Base-by-base conservation (phyloP, 2,329 filamentous ascomycete genomes). In the Dothideomycetes sp. region DNA sequence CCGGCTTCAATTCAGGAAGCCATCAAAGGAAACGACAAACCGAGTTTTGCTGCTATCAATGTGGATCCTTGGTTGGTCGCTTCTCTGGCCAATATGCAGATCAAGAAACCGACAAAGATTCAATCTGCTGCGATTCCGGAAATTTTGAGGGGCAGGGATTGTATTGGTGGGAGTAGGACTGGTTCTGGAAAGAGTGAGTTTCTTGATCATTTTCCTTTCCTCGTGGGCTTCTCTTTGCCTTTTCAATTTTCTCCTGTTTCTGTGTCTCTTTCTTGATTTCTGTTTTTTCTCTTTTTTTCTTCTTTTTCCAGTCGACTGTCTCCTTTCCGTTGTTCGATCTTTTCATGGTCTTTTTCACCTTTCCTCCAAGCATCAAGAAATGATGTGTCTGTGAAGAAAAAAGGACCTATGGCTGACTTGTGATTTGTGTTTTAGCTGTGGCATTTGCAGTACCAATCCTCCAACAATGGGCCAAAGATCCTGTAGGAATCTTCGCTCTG, bases 121-220 rank as follows among this genome's bases (percentile, higher is more conserved):
- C 91, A 98, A 54, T 85, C 83, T 54, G 81, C 79, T 38, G 94
- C 85, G 58, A 96, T 98, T 54, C 88, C 89, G 1, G 83, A 91
- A 58, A 95, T 96, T 45, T 62, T 98, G 23, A 81, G 85, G 52
- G 91, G 91, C 5, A 75, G 84, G 52, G 88, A 98, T 64, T 95
- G 87, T 58, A 95, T 98, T 52, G 91, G 91, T 56, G 88, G 88
- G 25, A 94, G 85, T 56, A 75, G 87, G 47, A 98, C 91, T 0
- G 91, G 91, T 69, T 95, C 89, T 10, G 91, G 91, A 64, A 98
- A 98, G 68, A 98, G n/a, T n/a, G n/a, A n/a, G n/a, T n/a, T n/a
- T n/a, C n/a, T n/a, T n/a, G n/a, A n/a, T n/a, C n/a, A n/a, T n/a
- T n/a, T n/a, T n/a, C n/a, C n/a, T n/a, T n/a, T n/a, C n/a, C n/a